phyloP scores from a whole-genome alignment of 163 green algal genomes.

The Coccomyxa subellipsoidea region DNA sequence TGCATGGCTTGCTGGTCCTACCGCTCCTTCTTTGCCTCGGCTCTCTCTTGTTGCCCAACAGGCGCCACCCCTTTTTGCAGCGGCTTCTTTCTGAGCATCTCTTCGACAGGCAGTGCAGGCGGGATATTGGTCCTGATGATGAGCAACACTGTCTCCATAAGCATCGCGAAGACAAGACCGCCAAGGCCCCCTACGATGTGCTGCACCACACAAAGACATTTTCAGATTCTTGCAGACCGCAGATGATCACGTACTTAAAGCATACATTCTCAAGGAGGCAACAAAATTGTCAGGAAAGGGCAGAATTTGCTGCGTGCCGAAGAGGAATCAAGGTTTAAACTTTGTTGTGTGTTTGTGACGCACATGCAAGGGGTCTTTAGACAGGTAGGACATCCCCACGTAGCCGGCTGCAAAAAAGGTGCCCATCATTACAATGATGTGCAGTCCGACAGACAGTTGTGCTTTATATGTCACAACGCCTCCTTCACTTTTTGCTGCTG shows the following conservation, averaged over 20 bases:
- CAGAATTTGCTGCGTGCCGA: no score
- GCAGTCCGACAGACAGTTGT: constrained; percentile 59
- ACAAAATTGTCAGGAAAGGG: neutral
- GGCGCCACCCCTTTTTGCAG: neutral
- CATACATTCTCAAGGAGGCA: neutral
- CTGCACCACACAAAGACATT: constrained; percentile 28
- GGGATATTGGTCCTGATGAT: constrained; percentile 56
- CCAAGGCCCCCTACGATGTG: constrained; percentile 39
- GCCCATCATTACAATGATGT: constrained; percentile 71
- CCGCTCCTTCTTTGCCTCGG: neutral
- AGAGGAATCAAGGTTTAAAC: neutral
- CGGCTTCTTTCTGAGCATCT: neutral
- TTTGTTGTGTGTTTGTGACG: neutral
- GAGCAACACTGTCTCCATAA: constrained; percentile 63
- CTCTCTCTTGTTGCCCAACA: neutral
- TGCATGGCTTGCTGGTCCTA: neutral
- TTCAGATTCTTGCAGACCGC: neutral
- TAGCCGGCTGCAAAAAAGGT: constrained; percentile 65
- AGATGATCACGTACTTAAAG: neutral
- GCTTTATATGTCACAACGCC: constrained; percentile 46
- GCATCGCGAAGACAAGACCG: constrained; percentile 45
- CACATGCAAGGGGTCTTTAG: constrained; percentile 6
- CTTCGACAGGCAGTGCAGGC: constrained; percentile 2
- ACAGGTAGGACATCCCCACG: constrained; percentile 33
- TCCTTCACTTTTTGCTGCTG: constrained; percentile 21